A percentile compares a stretch with the other conserved stretches of the same genome.
Conservation (phyloP, 202 grass and related monocot genomes). For the Schoenoplectus tabernaemontani region DNA sequence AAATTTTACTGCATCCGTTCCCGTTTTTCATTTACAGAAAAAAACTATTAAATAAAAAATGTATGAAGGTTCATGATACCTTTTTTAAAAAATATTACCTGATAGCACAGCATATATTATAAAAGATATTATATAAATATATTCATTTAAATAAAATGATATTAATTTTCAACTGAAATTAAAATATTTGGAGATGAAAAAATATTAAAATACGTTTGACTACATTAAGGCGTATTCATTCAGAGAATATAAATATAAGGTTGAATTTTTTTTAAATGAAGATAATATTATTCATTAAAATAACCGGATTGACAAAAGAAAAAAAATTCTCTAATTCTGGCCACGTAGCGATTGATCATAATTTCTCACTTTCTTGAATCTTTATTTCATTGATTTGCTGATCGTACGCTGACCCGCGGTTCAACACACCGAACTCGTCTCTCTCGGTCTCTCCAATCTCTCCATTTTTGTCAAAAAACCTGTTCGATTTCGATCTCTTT, state of each 20-base stretch:
- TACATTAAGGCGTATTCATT: neutral
- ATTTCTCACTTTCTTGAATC: too few species aligned
- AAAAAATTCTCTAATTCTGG: neutral
- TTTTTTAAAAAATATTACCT: too few species aligned
- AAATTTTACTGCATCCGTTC: too few species aligned
- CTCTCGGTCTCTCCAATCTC: constrained; percentile 31
- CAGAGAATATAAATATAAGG: neutral
- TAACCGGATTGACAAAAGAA: neutral
- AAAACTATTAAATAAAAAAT: too few species aligned
- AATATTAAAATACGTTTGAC: neutral
- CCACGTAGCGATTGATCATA: neutral
- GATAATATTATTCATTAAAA: neutral
- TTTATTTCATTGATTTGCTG: neutral
- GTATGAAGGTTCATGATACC: too few species aligned
- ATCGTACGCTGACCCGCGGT: neutral
- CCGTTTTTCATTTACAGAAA: too few species aligned
- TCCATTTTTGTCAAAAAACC: constrained; percentile 2
- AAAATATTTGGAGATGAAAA: neutral
- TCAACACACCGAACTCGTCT: constrained; percentile 14
- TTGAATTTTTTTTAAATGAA: neutral
- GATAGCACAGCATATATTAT: neutral
- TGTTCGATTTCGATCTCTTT: neutral
- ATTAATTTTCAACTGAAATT: neutral
- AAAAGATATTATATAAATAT: neutral
- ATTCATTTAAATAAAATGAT: neutral